Base-by-base conservation (phyloP, 768 basidiomycete species). In the Nidularia pulvinata region DNA sequence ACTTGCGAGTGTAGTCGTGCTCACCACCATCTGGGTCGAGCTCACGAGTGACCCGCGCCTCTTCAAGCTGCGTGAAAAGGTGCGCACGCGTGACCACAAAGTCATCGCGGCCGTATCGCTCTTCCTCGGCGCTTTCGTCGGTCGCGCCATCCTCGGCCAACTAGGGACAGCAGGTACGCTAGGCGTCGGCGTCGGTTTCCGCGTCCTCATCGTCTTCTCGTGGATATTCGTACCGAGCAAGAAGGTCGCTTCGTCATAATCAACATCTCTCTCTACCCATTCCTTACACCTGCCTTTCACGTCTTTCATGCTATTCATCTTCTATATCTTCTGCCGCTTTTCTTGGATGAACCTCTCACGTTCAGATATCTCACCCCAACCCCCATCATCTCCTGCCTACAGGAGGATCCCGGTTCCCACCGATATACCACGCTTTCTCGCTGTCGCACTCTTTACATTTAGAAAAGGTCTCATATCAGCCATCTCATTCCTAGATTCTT, bases 21-120 rank as follows among this genome's bases (percentile, higher is more conserved):
- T 95, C 7, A 95, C 93, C 13, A 91, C 89, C 14, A 81, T 93
- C 53, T 95, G 91, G 91, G 91, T 92, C 59, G 93, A 95, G 61
- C 81, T 95, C 47, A 80, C 90, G 79, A 85, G 86, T 48, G 91
- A 93, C 66, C 92, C 92, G 0, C 69, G 81, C 46, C 80, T 95
- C 19, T 88, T 94, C 76, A 61, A 76, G 25, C 52, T 81, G 46
- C 76, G 77, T 39, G 72, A 79, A 48, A 70, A 69, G 49, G 78
- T 89, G 56, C 65, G 64, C 7, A 75, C 85, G 1, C 84, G 91
- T 46, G 91, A 94, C 65, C 84, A 90, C 69, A 85, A 86, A 63
- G 62, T 84, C 45, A 73, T 89, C 60, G 91, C 84, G 3, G 84
- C 89, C 51, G 32, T 70, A 35, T 65, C 80, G n/a, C 79, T 94